A percentile compares a stretch with the other conserved stretches of the same genome.
These are phyloP conservation scores for Citrus mangshanensis DNA, from an alignment of 345 rosid species.

Conservation along the genomic window DNA sequence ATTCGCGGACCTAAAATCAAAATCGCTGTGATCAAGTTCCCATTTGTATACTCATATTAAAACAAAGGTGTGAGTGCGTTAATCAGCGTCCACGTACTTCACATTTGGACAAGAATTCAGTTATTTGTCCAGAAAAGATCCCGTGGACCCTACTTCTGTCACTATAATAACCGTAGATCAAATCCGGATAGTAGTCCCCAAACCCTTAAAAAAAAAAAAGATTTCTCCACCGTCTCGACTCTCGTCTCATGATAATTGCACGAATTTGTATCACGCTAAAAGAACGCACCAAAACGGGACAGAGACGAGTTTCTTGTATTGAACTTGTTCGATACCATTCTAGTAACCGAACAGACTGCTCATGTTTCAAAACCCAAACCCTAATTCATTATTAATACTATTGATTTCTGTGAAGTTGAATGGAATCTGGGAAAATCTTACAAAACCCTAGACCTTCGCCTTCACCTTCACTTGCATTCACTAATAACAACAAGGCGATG, in stretches of 20 bases:
- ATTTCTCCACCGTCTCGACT: background rate
- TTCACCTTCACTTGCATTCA: conserved; percentile 13
- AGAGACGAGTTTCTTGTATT: background rate
- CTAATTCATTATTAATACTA: background rate
- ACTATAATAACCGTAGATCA: background rate
- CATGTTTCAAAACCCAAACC: conserved; percentile 14
- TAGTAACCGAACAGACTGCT: background rate
- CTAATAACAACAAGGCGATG: conserved; percentile 32
- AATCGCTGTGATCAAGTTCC: background rate
- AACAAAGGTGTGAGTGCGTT: background rate
- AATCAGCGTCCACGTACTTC: background rate
- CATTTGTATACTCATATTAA: background rate
- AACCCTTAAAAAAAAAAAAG: background rate
- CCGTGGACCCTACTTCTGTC: background rate
- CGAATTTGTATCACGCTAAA: background rate
- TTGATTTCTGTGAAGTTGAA: conserved; percentile 5
- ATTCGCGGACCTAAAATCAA: background rate
- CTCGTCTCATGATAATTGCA: background rate
- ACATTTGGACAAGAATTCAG: background rate
- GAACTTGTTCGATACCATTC: background rate
- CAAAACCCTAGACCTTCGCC: conserved; percentile 37
- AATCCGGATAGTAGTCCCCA: background rate
- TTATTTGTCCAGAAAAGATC: background rate
- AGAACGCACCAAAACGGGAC: background rate
- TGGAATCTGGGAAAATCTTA: conserved; percentile 31